These are phyloP conservation scores for Pseudogymnoascus sp. DNA, from an alignment of 2,329 filamentous ascomycete genomes.

Conservation along the genomic window DNA sequence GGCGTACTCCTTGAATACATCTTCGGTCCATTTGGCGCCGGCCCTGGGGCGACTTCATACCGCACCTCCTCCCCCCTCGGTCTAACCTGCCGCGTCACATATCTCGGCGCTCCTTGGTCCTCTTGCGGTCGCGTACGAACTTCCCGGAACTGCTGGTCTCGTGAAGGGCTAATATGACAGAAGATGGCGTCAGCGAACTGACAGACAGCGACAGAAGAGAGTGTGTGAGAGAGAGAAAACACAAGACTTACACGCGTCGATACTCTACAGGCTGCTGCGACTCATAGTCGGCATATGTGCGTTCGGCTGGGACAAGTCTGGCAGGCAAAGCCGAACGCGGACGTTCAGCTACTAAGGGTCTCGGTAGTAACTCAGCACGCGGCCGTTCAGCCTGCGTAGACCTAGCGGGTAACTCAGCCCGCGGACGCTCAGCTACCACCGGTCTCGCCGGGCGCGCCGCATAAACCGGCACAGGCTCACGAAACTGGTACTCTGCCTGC, in stretches of 20 bases:
- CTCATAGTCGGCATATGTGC: neutral
- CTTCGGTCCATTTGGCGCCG: neutral
- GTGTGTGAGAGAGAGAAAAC: neutral
- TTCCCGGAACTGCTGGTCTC: constrained; percentile 1
- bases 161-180: neutral
- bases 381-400: neutral
- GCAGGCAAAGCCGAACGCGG: neutral
- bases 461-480: neutral
- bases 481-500: neutral
- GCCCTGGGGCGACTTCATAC: neutral
- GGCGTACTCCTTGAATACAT: neutral
- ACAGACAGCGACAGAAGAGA: neutral
- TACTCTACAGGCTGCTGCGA: constrained; percentile 2
- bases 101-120: neutral
- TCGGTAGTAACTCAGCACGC: neutral
- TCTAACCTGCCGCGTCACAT: neutral
- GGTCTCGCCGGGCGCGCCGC: neutral
- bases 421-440: neutral
- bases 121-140: neutral
- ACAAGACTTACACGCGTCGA: neutral
- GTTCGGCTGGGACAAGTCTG: neutral
- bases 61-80: neutral
- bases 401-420: neutral
- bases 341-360: neutral
- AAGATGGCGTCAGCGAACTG: neutral